phyloP scores from a whole-genome alignment of 768 basidiomycete species.

The Agrocybe pediades region DNA sequence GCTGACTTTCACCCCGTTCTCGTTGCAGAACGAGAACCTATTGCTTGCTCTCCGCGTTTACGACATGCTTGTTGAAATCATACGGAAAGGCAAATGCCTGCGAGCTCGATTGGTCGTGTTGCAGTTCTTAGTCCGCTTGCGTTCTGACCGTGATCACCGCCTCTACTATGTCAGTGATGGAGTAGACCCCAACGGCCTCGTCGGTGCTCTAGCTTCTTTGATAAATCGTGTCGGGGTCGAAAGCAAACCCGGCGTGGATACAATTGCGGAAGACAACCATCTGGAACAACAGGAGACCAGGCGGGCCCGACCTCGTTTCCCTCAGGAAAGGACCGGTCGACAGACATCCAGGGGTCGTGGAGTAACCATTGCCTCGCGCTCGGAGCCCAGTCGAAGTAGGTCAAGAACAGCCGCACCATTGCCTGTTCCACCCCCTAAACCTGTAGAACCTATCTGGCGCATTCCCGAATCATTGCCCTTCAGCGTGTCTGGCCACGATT shows the following conservation, averaged over 20 bases:
- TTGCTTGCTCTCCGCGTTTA: constrained; percentile 58
- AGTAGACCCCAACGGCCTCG: constrained; percentile 60
- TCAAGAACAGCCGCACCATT: constrained; percentile 50
- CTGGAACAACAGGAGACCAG: constrained; percentile 34
- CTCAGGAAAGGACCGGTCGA: constrained; percentile 55
- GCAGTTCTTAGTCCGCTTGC: constrained; percentile 85
- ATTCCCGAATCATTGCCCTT: constrained; percentile 70
- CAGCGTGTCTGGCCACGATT: constrained; percentile 52
- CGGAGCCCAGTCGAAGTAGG: constrained; percentile 58
- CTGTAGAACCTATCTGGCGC: constrained; percentile 60
- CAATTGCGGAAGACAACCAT: constrained; percentile 15
- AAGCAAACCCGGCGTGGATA: constrained; percentile 9
- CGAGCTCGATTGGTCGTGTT: constrained; percentile 71
- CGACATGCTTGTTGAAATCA: background rate
- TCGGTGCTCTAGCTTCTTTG: constrained; percentile 59
- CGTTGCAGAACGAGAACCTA: constrained; percentile 47
- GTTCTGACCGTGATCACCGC: constrained; percentile 89
- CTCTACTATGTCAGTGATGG: constrained; percentile 65
- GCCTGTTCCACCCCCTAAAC: constrained; percentile 33
- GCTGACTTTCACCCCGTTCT: constrained; percentile 68
- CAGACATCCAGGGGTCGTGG: constrained; percentile 55
- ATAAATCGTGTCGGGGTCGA: constrained; percentile 51
- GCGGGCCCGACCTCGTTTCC: constrained; percentile 46
- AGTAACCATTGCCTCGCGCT: constrained; percentile 40
- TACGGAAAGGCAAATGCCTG: constrained; percentile 42